These are phyloP conservation scores for Viola pubescens DNA, from an alignment of 441 rosid species.

Conservation along the genomic window DNA sequence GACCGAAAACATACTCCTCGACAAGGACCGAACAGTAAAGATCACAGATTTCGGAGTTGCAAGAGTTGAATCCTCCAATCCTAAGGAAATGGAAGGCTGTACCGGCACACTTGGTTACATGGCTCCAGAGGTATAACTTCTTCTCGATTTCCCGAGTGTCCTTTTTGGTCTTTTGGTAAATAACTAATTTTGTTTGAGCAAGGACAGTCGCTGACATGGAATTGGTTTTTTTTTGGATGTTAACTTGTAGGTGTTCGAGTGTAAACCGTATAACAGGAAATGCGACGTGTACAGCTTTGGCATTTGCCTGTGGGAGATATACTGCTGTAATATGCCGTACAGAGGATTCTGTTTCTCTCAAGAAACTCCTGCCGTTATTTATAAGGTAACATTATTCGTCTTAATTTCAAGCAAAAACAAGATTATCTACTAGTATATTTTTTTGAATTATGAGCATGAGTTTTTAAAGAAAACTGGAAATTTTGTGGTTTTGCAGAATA, in stretches of 20 bases:
- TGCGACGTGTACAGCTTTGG: slow-evolving; percentile 90
- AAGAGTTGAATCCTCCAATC: slow-evolving; percentile 65
- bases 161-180: too few species aligned
- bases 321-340: slow-evolving; percentile 81
- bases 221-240: background rate
- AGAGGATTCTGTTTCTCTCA: slow-evolving; percentile 68
- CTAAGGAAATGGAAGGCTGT: slow-evolving; percentile 81
- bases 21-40: slow-evolving; percentile 54
- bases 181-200: too few species aligned
- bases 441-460: too few species aligned
- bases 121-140: slow-evolving; percentile 80
- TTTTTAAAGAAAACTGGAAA: background rate
- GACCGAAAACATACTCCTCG: slow-evolving; percentile 78
- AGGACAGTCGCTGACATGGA: background rate
- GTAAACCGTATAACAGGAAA: slow-evolving; percentile 69
- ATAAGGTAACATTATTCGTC: slow-evolving; percentile 35
- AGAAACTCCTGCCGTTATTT: slow-evolving; percentile 67
- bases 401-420: too few species aligned
- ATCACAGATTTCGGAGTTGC: slow-evolving; percentile 87
- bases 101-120: slow-evolving; percentile 89
- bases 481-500: slow-evolving; percentile 15
- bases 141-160: background rate
- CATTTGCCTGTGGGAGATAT: slow-evolving; percentile 83
- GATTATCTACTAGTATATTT: too few species aligned
- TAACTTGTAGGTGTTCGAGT: slow-evolving; percentile 70